Evolutionary conservation across 129 eudicot species (phyloP).

Genomic region (Flaveria sonorensis): DNA sequence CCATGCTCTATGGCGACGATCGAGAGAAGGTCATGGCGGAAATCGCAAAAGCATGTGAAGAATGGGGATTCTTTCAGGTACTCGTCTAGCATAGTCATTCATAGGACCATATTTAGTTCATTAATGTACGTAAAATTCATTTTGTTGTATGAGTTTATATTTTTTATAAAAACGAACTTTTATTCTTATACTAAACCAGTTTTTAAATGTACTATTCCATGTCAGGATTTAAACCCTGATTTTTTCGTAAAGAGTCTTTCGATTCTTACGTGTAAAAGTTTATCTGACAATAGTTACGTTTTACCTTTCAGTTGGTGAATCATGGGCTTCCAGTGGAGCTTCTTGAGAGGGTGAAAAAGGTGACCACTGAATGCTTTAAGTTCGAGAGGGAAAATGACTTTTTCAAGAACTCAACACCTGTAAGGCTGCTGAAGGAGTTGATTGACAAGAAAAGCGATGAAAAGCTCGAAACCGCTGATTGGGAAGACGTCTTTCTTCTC

Average conservation of each 20-base stretch:
- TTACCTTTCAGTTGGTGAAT: conserved; percentile 51
- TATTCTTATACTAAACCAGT: no score
- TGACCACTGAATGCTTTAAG: conserved; percentile 69
- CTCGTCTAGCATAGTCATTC: not conserved
- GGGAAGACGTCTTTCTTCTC: conserved; percentile 76
- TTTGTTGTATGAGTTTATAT: not conserved
- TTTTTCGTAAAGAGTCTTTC: no score
- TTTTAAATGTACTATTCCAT: no score
- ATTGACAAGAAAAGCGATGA: conserved; percentile 42
- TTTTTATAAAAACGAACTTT: no score
- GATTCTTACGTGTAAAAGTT: not conserved
- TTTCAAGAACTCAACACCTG: conserved; percentile 54
- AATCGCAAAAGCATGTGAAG: conserved; percentile 69
- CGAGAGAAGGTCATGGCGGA: conserved; percentile 63
- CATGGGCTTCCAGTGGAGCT: conserved; percentile 69
- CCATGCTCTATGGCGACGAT: conserved; percentile 67
- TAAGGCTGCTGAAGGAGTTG: conserved; percentile 60
- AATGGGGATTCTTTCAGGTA: conserved; percentile 98
- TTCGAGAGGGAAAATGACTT: conserved; percentile 66
- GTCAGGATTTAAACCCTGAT: no score
- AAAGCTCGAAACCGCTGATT: conserved; percentile 64
- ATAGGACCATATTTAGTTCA: not conserved
- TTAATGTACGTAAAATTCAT: not conserved
- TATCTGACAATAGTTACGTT: not conserved
- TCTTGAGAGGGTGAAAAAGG: conserved; percentile 78